phyloP scores from a whole-genome alignment of 2,329 filamentous ascomycete species.

The Colletotrichum zoysiae region DNA sequence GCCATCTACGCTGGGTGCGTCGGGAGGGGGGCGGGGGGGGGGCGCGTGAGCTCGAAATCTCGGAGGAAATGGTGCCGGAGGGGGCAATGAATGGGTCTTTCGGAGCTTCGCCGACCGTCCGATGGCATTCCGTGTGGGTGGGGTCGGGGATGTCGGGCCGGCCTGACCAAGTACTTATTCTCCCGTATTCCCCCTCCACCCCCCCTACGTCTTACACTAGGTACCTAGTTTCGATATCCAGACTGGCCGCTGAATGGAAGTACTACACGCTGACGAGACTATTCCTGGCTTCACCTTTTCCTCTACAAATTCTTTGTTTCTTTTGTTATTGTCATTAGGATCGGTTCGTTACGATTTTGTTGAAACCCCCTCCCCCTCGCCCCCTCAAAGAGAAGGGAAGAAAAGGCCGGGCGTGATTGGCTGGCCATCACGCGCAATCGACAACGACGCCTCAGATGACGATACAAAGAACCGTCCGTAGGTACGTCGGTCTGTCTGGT shows the following conservation, averaged over 20 bases:
- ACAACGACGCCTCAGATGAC: background rate
- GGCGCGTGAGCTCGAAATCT: slow-evolving; percentile 14
- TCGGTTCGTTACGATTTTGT: no score
- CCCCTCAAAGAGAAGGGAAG: background rate
- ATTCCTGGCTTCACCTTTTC: background rate
- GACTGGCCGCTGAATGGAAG: background rate
- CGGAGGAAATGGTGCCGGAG: slow-evolving; percentile 37
- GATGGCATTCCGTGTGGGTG: slow-evolving; percentile 20
- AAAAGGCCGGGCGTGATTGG: background rate
- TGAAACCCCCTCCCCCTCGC: no score
- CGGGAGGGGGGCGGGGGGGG: background rate
- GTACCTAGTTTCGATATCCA: background rate
- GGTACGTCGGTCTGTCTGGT: no score
- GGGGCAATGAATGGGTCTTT: slow-evolving; percentile 8
- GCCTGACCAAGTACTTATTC: background rate
- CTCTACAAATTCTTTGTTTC: background rate
- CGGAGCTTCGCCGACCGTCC: slow-evolving; percentile 33
- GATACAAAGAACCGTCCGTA: background rate
- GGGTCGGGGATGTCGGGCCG: background rate
- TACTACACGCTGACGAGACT: no score
- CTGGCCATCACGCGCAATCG: no score
- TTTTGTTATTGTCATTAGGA: no score
- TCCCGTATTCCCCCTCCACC: background rate
- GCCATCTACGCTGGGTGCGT: background rate
- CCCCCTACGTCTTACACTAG: background rate